Conservation (phyloP, 2,329 filamentous ascomycete genomes). For the Scedosporium dehoogii region DNA sequence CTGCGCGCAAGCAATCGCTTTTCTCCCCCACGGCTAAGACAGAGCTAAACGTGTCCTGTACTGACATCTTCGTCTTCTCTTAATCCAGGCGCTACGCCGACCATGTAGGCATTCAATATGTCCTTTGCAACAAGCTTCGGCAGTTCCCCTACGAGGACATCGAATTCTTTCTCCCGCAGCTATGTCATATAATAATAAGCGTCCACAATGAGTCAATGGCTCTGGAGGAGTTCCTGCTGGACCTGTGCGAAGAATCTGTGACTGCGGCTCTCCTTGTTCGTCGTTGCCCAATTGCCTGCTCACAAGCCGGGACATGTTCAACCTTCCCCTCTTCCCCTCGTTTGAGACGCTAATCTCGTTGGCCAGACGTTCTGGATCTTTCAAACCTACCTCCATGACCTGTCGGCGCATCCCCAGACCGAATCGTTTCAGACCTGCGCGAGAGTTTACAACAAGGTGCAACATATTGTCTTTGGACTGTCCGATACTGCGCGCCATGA, state of each 20-base stretch:
- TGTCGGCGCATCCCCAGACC: slow-evolving; percentile 64
- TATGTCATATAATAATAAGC: slow-evolving; percentile 81
- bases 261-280: slow-evolving; percentile 72
- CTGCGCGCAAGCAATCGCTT: slow-evolving; percentile 3
- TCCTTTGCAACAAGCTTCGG: slow-evolving; percentile 78
- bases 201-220: slow-evolving; percentile 89
- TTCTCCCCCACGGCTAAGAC: neutral
- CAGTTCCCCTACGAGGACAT: slow-evolving; percentile 87
- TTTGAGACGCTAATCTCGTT: slow-evolving; percentile 9
- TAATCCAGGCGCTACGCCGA: slow-evolving; percentile 67
- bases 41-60: neutral
- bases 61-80: neutral
- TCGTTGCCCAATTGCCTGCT: slow-evolving; percentile 13
- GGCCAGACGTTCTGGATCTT: slow-evolving; percentile 79
- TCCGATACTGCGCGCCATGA: slow-evolving; percentile 59
- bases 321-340: neutral
- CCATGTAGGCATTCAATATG: slow-evolving; percentile 84
- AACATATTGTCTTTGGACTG: slow-evolving; percentile 76
- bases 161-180: slow-evolving; percentile 81
- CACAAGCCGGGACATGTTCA: slow-evolving; percentile 1
- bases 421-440: slow-evolving; percentile 74
- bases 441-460: slow-evolving; percentile 78
- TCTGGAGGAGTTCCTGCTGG: slow-evolving; percentile 76
- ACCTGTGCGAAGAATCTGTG: slow-evolving; percentile 79
- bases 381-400: slow-evolving; percentile 77